These are phyloP conservation scores for Microglena sp. DNA, from an alignment of 139 green algal species.

Conservation along the genomic window DNA sequence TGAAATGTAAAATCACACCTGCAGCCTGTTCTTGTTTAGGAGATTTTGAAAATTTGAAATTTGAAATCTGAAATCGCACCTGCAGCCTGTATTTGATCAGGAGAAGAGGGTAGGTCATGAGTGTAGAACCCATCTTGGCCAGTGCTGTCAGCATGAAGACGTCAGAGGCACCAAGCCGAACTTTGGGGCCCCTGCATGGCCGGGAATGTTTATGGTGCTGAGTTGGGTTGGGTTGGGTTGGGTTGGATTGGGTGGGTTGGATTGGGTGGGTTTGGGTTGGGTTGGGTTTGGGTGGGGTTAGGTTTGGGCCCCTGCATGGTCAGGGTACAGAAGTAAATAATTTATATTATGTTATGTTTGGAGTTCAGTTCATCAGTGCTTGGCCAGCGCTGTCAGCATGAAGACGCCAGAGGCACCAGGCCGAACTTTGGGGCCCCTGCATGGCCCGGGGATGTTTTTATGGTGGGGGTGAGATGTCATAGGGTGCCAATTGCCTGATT, in stretches of 20 bases:
- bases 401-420: slow-evolving; percentile 68
- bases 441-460: background rate
- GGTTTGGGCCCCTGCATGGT: too few species aligned
- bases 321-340: too few species aligned
- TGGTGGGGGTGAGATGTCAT: too few species aligned
- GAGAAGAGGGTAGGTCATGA: slow-evolving; percentile 90
- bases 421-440: background rate
- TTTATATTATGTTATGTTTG: too few species aligned
- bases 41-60: background rate
- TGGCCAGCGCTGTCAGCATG: slow-evolving; percentile 69
- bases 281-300: too few species aligned
- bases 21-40: slow-evolving; percentile 15
- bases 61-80: slow-evolving; percentile 29
- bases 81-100: slow-evolving; percentile 72
- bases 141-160: slow-evolving; percentile 75
- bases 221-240: background rate
- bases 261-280: too few species aligned
- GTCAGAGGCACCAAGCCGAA: slow-evolving; percentile 38
- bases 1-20: slow-evolving; percentile 29
- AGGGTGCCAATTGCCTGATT: too few species aligned
- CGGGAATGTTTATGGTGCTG: slow-evolving; percentile 3
- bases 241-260: slow-evolving; percentile 1
- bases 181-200: background rate
- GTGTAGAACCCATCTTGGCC: slow-evolving; percentile 85
- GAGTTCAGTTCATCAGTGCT: too few species aligned